Conservation (phyloP, 1,284 basidiomycete species). For the Exsudoporus floridanus region DNA sequence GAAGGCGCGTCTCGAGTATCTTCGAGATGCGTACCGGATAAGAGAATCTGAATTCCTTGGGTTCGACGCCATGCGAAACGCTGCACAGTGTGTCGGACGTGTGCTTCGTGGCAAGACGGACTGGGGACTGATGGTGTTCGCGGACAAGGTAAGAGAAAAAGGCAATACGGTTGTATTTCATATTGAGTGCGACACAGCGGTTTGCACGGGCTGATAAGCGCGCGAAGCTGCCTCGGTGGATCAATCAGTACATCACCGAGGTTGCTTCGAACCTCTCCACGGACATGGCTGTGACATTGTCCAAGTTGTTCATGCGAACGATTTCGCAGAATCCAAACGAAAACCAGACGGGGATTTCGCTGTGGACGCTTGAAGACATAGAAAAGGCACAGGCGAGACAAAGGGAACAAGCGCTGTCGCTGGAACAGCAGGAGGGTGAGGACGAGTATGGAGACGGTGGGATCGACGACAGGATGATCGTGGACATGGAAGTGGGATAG, state of each 20-base stretch:
- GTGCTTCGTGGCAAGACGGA: constrained; percentile 98
- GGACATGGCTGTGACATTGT: constrained; percentile 96
- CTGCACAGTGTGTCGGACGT: constrained; percentile 98
- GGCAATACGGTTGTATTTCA: too few species aligned
- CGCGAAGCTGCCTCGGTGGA: constrained; percentile 97
- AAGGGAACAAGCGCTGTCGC: constrained; percentile 51
- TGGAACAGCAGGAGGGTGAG: constrained; percentile 40
- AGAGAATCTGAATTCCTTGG: constrained; percentile 98
- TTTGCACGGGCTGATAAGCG: constrained; percentile 97
- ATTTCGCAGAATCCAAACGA: constrained; percentile 98
- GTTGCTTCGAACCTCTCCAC: constrained; percentile 96
- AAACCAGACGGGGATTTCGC: constrained; percentile 89
- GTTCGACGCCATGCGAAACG: constrained; percentile 99
- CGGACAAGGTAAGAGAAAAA: constrained; percentile 99
- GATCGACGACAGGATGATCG: constrained; percentile 65
- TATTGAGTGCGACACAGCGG: constrained; percentile 55
- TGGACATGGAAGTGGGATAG: constrained; percentile 51
- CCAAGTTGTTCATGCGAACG: constrained; percentile 95
- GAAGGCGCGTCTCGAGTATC: constrained; percentile 95
- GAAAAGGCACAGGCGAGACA: constrained; percentile 80
- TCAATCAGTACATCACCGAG: constrained; percentile 99
- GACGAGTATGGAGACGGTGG: constrained; percentile 65
- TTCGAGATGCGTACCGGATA: constrained; percentile 98
- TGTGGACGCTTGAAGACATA: constrained; percentile 92
- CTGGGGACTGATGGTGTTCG: constrained; percentile 99